Evolutionary conservation across 371 early-diverging fungal genomes (phyloP).

Genomic region (Basidiobolus meristosporus): DNA sequence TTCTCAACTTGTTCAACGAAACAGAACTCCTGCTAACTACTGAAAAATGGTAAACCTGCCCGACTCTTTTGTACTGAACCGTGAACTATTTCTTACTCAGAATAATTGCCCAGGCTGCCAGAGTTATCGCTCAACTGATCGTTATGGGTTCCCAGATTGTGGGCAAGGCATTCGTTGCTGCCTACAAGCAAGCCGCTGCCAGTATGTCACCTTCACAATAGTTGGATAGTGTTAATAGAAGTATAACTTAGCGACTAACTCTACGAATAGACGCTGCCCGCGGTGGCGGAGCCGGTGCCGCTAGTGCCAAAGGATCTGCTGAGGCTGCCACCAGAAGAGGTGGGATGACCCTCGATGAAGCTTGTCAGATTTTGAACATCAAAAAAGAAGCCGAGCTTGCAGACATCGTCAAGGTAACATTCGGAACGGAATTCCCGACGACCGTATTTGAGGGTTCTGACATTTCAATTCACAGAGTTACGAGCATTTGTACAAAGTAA

Average conservation of each 20-base stretch:
- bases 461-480: constrained; percentile 38
- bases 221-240: not conserved
- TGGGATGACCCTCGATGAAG: constrained; percentile 83
- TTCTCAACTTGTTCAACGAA: too few species aligned
- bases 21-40: too few species aligned
- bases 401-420: constrained; percentile 41
- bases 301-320: constrained; percentile 2
- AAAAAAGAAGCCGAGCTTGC: constrained; percentile 47
- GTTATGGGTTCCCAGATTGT: constrained; percentile 70
- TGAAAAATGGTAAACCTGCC: too few species aligned
- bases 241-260: not conserved
- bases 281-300: constrained; percentile 32
- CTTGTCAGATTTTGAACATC: constrained; percentile 80
- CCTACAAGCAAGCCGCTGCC: constrained; percentile 79
- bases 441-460: not conserved
- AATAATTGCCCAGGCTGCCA: constrained; percentile 10
- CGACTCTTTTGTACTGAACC: not conserved
- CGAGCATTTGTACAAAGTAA: constrained; percentile 72
- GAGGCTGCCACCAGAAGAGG: constrained; percentile 61
- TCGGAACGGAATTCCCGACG: not conserved
- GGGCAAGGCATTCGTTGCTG: constrained; percentile 83
- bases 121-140: constrained; percentile 72
- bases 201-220: constrained; percentile 28
- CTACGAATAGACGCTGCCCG: constrained; percentile 24
- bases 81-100: not conserved